Evolutionary conservation across 345 rosid species (phyloP), one percentile per base, ranked within the genome.

Genomic region (Abelmoschus esculentus): DNA sequence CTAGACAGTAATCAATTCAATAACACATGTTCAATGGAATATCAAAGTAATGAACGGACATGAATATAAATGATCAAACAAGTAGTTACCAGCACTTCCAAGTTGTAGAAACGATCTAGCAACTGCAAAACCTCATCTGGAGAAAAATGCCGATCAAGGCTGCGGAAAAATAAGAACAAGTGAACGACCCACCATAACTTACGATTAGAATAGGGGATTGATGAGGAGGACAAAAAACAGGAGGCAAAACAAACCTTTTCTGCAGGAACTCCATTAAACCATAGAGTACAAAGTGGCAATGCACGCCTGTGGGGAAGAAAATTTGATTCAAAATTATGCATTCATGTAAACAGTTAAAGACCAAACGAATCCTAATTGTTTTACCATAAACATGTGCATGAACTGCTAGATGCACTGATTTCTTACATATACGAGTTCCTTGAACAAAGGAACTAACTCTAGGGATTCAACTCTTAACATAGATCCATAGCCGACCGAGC

Each of bases 191-290:
- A 15, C 64, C 36, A 56, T 17, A 49, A 19, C 12, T 40, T 69
- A 28, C 6, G 6, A 57, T 4, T 26, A 52, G 56, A 70, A 70
- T 58, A 32, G 29, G 42, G 31, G 31, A 47, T 47, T 32, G 34
- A 61, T 52, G 61, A 6, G 32, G 57, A 42, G 50, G n/a, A 60
- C 54, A 22, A 42, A 54, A 13, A 69, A 58, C 36, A 12, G n/a
- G 61, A 42, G 57, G 62, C 29, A 61, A 22, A 57, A 73, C 73
- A 75, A 82, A 93, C 99, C 98, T 95, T 83, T 82, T 86, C 22
- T 88, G 83, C 54, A 95, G 86, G 80, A 83, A 90, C 56, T 92
- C 99, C 98, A 90, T 90, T 3, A 95, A 84, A 81, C 99, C 96
- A 64, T 81, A 95, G 38, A 95, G 86, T 78, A 92, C 90, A 78